Base-by-base conservation (phyloP, 768 basidiomycete species). In the Asterophora parasitica region DNA sequence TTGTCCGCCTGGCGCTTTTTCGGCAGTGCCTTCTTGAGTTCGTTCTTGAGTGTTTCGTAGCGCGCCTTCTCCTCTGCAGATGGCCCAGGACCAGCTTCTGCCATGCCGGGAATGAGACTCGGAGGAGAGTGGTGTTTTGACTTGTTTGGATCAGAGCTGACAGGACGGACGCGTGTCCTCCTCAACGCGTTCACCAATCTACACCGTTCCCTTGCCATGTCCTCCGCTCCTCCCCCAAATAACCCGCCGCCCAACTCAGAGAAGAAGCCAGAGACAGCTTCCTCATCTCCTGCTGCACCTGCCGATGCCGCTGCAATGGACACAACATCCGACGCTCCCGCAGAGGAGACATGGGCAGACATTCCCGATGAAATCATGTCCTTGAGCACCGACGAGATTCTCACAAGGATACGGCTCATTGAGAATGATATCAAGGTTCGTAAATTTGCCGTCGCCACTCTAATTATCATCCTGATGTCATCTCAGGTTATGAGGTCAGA, bases 401-500 rank as follows among this genome's bases (percentile, higher is more conserved):
- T 83, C 52, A 92, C 92, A 46, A 79, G 94, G 67, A 88, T 84
- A 68, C 77, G 95, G 51, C 76, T 99, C 50, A 92, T 99, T 57
- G 95, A 99, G 51, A 98, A 96, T 61, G 96, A 99, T 60, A 82
- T 98, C 61, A 94, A 92, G 79, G 93, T 88, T 36, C 46, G 74
- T 33, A 10, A 20, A 16, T 3, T 40, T 7, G 17, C 8, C 35
- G 17, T 1, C 8, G 23, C 30, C 15, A 12, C 28, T 35, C 4
- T 17, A 44, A 31, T 23, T 10, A 15, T 36, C 13, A 28, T 17
- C 32, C 7, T 27, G 28, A 41, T 26, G 36, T 58, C 28, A 59
- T 42, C 31, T n/a, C 58, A 96, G 93, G 92, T 99, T 56, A 96
- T 99, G 88, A 83, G 90, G 58, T 95, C 92, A 56, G 96, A 98